Evolutionary conservation across 2,329 filamentous ascomycete genomes (phyloP), one percentile per base, ranked within the genome.

Genomic region (Chaetomium sp.): DNA sequence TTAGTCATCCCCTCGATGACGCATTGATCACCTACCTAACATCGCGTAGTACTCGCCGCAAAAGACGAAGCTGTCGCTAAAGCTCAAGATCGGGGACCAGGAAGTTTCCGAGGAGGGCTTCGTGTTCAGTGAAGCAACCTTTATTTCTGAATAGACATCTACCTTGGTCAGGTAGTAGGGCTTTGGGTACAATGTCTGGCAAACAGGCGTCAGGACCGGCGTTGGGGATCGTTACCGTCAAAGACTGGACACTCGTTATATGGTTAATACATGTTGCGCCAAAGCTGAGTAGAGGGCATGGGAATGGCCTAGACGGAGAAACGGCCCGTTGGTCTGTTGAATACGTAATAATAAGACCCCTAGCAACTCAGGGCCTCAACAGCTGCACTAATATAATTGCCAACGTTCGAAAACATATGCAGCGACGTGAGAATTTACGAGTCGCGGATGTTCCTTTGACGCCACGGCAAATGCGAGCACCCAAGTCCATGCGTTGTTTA

Each of bases 111-210:
- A 98, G 77, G 82, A 93, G 74, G 95, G 95, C 56, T 81, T 79
- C 55, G 79, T 96, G 62, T 96, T 96, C 79, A 87, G 86, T 64
- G 95, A 99, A 80, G 93, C 95, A 2, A 97, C 93, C n/a, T 99
- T 98, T 81, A 96, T 99, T 78, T 93, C 90, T 60, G 89, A 81
- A 68, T 78, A 75, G 59, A 42, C 23, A 19, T 23, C 5, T 23
- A 10, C 42, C 27, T 10, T 25, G 13, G 42, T 21, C 4, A 12
- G 6, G 51, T 12, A 31, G 45, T 10, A 23, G 27, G 51, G 56
- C 54, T 65, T 69, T 69, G 69, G 70, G 65, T 72, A 68, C 47
- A 47, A 33, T 31, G 27, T 27, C 27, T 53, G 61, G 65, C 56
- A 60, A 65, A 50, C 56, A 57, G 33, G 42, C 55, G 33, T 59